A percentile compares a stretch with the other conserved stretches of the same genome.
Evolutionary conservation across 352 stramenopile genomes (phyloP).

Genomic region (Phytophthora agathidicida): DNA sequence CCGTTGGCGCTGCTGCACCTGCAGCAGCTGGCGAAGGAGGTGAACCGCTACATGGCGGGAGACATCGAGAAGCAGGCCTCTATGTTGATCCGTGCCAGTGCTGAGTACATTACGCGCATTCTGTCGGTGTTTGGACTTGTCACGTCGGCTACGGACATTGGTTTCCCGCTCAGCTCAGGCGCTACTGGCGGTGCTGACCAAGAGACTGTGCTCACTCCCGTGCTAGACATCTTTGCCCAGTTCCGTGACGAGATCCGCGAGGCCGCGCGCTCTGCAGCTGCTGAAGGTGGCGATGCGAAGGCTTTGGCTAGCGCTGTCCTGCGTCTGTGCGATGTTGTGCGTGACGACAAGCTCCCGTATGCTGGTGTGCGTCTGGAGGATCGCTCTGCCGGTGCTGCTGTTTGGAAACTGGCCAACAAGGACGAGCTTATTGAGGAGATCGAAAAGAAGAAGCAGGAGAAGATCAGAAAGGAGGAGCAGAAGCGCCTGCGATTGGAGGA

Average conservation of each 20-base stretch:
- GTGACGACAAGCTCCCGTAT: slow-evolving; percentile 89
- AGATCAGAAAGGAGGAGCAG: slow-evolving; percentile 80
- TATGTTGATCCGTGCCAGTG: slow-evolving; percentile 81
- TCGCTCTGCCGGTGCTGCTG: slow-evolving; percentile 55
- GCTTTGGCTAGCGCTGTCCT: slow-evolving; percentile 75
- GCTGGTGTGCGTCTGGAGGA: slow-evolving; percentile 91
- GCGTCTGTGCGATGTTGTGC: slow-evolving; percentile 85
- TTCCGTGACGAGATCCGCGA: slow-evolving; percentile 89
- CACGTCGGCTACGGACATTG: slow-evolving; percentile 75
- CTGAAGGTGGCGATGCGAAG: slow-evolving; percentile 48
- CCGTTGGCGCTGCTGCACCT: slow-evolving; percentile 77
- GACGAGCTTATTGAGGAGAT: slow-evolving; percentile 84
- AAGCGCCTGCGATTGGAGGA: slow-evolving; percentile 77
- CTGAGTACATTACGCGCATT: slow-evolving; percentile 91
- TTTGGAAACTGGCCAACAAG: slow-evolving; percentile 94
- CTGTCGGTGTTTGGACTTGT: slow-evolving; percentile 85
- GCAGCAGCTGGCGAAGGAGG: slow-evolving; percentile 84
- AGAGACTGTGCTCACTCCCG: slow-evolving; percentile 82
- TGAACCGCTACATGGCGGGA: slow-evolving; percentile 82
- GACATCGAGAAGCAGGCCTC: slow-evolving; percentile 63
- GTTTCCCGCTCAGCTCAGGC: slow-evolving; percentile 67
- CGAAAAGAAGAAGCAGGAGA: slow-evolving; percentile 79
- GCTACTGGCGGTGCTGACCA: slow-evolving; percentile 57
- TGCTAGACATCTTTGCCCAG: slow-evolving; percentile 90
- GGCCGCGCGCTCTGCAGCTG: slow-evolving; percentile 59